Percentiles rank a stretch among this genome's conserved stretches.
Evolutionary conservation across 257 asterid species (phyloP).

Genomic region (Rehmannia glutinosa): DNA sequence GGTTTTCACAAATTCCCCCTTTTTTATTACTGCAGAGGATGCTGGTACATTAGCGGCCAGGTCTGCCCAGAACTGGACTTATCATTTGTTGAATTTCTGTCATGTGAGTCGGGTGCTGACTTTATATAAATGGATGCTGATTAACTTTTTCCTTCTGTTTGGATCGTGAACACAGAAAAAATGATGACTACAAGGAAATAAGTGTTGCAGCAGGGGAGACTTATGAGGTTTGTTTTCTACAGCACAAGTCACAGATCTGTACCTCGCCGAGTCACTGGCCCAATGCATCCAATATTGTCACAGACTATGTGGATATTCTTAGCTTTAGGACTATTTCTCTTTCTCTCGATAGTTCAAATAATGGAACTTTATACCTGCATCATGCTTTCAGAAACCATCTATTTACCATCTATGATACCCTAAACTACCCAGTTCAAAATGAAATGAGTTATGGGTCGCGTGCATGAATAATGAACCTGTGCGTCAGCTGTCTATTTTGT

Average conservation of each 20-base stretch:
- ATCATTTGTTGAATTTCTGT: constrained; percentile 19
- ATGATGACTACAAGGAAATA: constrained; percentile 74
- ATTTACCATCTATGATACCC: not conserved
- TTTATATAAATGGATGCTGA: not conserved
- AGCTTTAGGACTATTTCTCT: not conserved
- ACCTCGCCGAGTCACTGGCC: not conserved
- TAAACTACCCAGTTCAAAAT: not conserved
- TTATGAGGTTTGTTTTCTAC: constrained; percentile 64
- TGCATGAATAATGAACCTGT: not conserved
- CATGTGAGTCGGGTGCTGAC: not conserved
- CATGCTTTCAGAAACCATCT: not conserved
- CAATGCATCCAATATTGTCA: constrained; percentile 2
- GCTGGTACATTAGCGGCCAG: constrained; percentile 73
- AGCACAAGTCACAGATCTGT: constrained; percentile 5
- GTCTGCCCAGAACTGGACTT: constrained; percentile 33
- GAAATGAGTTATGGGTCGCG: constrained; percentile 6
- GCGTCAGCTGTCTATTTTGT: constrained; percentile 6
- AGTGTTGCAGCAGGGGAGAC: constrained; percentile 76
- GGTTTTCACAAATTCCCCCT: constrained; percentile 85
- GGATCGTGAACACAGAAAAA: constrained; percentile 42
- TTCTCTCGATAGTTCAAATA: not conserved
- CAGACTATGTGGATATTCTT: not conserved
- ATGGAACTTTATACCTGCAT: not conserved
- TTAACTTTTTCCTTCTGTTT: constrained; percentile 1
- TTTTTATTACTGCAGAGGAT: constrained; percentile 84